phyloP scores from a whole-genome alignment of 2,329 filamentous ascomycete species.

The Phialophora macrospora region DNA sequence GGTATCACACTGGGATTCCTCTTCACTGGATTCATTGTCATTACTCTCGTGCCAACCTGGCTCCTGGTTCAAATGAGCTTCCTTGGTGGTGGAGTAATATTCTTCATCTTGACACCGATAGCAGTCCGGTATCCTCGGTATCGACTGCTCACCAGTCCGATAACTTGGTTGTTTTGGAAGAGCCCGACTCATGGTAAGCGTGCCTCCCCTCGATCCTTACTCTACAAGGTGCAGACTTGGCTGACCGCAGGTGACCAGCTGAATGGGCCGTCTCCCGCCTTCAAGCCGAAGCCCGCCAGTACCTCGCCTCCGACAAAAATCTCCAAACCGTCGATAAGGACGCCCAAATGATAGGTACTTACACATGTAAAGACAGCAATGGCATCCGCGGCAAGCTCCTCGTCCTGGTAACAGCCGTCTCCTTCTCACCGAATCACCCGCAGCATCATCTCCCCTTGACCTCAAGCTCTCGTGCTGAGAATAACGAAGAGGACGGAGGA shows the following conservation, averaged over 20 bases:
- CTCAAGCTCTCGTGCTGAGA: neutral
- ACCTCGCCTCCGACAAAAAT: neutral
- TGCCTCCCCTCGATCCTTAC: neutral
- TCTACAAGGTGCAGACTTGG: neutral
- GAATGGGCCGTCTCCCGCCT: conserved; percentile 32
- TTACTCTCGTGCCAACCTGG: conserved; percentile 22
- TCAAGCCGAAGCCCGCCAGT: conserved; percentile 21
- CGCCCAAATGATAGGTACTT: neutral
- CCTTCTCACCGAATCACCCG: neutral
- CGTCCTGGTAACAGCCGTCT: neutral
- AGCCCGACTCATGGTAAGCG: conserved; percentile 28
- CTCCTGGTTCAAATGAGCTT: conserved; percentile 26
- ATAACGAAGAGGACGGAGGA: neutral
- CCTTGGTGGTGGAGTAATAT: conserved; percentile 16
- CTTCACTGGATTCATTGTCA: conserved; percentile 12
- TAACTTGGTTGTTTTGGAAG: conserved; percentile 27
- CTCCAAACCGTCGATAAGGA: neutral
- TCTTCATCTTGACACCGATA: conserved; percentile 28
- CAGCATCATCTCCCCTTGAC: neutral
- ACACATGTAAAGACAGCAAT: neutral
- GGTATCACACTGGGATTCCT: conserved; percentile 8
- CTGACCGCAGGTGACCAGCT: conserved; percentile 10
- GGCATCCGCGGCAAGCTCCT: neutral
- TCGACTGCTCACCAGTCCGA: conserved; percentile 21
- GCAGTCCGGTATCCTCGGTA: conserved; percentile 22